A percentile compares a stretch with the other conserved stretches of the same genome.
Evolutionary conservation across 805 yeast species (phyloP).

Genomic region (Metschnikowia arizonensis): DNA sequence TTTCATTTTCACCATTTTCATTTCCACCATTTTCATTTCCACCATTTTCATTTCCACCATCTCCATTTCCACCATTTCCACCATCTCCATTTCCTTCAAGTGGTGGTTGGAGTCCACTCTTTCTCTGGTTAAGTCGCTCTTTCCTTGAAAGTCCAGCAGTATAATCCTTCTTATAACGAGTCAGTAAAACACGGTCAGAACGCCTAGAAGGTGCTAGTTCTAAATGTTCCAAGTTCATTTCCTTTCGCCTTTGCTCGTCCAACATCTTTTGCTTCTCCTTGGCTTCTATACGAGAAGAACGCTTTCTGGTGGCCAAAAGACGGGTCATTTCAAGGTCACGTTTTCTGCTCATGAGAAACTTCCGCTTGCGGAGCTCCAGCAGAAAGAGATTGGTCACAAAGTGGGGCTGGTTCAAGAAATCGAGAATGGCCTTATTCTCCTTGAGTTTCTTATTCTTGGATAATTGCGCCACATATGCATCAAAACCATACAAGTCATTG

Average conservation of each 20-base stretch:
- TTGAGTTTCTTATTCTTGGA: conserved; percentile 31
- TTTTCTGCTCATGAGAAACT: conserved; percentile 49
- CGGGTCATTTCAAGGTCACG: conserved; percentile 62
- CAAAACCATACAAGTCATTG: conserved; percentile 30
- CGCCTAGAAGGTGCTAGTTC: conserved; percentile 38
- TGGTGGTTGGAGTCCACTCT: no score
- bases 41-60: no score
- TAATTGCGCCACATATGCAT: conserved; percentile 19
- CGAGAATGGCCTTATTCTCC: conserved; percentile 22
- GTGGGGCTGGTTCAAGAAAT: conserved; percentile 15
- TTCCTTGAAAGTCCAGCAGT: conserved; percentile 30
- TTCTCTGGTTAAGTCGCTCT: conserved; percentile 33
- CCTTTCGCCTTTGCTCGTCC: conserved; percentile 47
- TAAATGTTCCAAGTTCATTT: conserved; percentile 44
- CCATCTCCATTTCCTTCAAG: no score
- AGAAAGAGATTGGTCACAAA: conserved; percentile 23
- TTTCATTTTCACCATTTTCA: no score
- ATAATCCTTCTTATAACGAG: conserved; percentile 32
- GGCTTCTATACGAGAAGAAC: conserved; percentile 70
- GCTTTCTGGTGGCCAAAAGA: conserved; percentile 62
- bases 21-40: no score
- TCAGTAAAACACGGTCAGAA: conserved; percentile 29
- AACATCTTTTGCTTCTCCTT: conserved; percentile 49
- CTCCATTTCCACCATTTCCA: no score
- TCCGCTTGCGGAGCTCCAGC: conserved; percentile 52